Evolutionary conservation across 108 stramenopile genomes (phyloP).

Genomic region (Chaetoceros muelleri): DNA sequence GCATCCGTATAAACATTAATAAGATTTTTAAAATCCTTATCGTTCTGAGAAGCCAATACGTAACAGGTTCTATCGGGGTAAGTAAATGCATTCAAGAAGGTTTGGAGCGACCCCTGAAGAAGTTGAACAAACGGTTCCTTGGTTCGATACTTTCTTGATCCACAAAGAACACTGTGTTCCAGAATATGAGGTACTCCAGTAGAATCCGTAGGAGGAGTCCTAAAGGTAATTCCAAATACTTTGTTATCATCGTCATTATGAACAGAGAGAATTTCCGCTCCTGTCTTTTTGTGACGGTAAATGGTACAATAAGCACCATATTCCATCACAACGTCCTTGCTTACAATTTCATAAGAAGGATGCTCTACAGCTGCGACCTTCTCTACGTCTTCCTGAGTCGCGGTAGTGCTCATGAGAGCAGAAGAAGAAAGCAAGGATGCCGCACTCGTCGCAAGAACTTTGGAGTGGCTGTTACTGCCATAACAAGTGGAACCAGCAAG

Average conservation of each 20-base stretch:
- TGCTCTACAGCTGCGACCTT: conserved; percentile 39
- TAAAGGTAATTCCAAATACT: conserved; percentile 98
- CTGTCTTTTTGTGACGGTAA: conserved; percentile 88
- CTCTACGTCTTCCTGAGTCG: conserved; percentile 15
- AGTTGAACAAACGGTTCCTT: conserved; percentile 99
- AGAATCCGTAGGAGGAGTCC: conserved; percentile 90
- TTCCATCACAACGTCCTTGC: conserved; percentile 62
- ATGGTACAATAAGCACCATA: conserved; percentile 77
- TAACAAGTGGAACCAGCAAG: not conserved
- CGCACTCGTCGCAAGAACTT: not conserved
- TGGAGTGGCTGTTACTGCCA: not conserved
- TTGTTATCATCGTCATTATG: conserved; percentile 94
- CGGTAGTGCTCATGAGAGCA: conserved; percentile 1
- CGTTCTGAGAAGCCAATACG: conserved; percentile 95
- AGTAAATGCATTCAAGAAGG: conserved; percentile 98
- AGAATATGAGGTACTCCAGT: conserved; percentile 99
- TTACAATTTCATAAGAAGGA: conserved; percentile 66
- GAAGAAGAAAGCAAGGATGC: not conserved
- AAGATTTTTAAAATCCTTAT: conserved; percentile 98
- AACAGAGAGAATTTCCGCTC: conserved; percentile 86
- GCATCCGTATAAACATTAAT: conserved; percentile 98
- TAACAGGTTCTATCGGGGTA: conserved; percentile 98
- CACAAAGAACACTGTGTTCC: conserved; percentile 97
- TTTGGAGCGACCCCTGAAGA: conserved; percentile 89
- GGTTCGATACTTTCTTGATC: conserved; percentile 88